Percentiles rank a stretch among this genome's conserved stretches.
Evolutionary conservation across 2,329 filamentous ascomycete species (phyloP).

Genomic region (Ophidiomyces ophidiicola): DNA sequence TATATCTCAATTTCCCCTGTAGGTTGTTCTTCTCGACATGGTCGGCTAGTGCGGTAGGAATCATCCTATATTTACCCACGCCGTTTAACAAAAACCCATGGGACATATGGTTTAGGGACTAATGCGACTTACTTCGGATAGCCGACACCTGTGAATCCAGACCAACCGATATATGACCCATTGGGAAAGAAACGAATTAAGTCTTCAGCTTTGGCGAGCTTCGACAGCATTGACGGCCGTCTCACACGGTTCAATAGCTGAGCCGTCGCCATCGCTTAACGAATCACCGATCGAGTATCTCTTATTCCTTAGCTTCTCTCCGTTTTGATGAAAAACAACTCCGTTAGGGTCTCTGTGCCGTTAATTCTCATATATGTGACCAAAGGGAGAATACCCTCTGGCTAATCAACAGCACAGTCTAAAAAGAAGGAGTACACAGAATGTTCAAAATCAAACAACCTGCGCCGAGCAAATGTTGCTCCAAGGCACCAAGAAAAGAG

Average conservation of each 20-base stretch:
- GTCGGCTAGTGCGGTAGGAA: slow-evolving; percentile 72
- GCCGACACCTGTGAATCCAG: slow-evolving; percentile 78
- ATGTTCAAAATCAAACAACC: no score
- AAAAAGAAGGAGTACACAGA: no score
- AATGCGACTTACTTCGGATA: slow-evolving; percentile 62
- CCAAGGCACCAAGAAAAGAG: no score
- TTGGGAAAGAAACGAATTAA: slow-evolving; percentile 70
- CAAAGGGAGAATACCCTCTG: no score
- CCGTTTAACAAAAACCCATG: slow-evolving; percentile 2
- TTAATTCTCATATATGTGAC: no score
- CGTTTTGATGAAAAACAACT: no score
- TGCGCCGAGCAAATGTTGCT: no score
- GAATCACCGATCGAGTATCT: neutral
- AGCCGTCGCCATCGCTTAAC: slow-evolving; percentile 40
- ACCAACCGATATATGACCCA: slow-evolving; percentile 81
- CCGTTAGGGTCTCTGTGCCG: no score
- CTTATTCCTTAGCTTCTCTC: neutral
- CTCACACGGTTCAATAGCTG: slow-evolving; percentile 64
- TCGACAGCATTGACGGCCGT: slow-evolving; percentile 65
- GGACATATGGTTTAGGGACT: neutral
- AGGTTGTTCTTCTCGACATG: slow-evolving; percentile 79
- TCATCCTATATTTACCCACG: slow-evolving; percentile 45
- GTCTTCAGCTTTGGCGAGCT: slow-evolving; percentile 68
- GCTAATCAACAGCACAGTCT: no score
- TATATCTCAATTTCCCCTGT: slow-evolving; percentile 74